Conservation (phyloP, 2,329 filamentous ascomycete species). For the Nannizziopsis arthrosporioides region DNA sequence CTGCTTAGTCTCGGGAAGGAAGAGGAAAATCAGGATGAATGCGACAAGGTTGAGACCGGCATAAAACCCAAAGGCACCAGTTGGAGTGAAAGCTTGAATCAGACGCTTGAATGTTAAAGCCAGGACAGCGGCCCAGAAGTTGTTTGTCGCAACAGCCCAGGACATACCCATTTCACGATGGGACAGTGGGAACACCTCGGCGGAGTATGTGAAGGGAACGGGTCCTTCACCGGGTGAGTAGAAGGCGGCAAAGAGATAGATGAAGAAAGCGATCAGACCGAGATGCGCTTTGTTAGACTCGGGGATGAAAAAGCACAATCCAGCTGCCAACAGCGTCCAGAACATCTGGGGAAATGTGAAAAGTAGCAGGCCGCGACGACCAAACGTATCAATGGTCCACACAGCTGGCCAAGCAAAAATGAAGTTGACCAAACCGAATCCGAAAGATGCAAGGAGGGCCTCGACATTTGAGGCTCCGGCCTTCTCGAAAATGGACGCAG, state of each 20-base stretch:
- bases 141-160: conserved; percentile 34
- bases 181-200: conserved; percentile 45
- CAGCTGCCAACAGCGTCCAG: conserved; percentile 53
- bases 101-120: conserved; percentile 36
- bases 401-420: conserved; percentile 53
- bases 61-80: conserved; percentile 52
- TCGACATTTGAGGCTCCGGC: conserved; percentile 38
- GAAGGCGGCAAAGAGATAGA: conserved; percentile 54
- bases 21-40: conserved; percentile 52
- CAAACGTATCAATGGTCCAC: conserved; percentile 56
- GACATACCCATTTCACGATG: conserved; percentile 43
- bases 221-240: conserved; percentile 54
- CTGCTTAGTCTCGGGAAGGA: conserved; percentile 47
- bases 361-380: conserved; percentile 48
- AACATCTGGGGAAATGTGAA: conserved; percentile 59
- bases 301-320: conserved; percentile 46
- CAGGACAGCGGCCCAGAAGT: conserved; percentile 35
- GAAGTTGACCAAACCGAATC: conserved; percentile 53
- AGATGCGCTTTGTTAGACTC: conserved; percentile 34
- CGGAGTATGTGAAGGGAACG: conserved; percentile 42
- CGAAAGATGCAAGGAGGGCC: conserved; percentile 50
- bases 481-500: conserved; percentile 33
- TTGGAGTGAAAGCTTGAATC: conserved; percentile 38
- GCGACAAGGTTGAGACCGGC: conserved; percentile 48
- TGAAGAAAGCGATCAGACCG: conserved; percentile 47